Evolutionary conservation across 306 rosid species (phyloP).

Genomic region (Trichosanthes truncata): DNA sequence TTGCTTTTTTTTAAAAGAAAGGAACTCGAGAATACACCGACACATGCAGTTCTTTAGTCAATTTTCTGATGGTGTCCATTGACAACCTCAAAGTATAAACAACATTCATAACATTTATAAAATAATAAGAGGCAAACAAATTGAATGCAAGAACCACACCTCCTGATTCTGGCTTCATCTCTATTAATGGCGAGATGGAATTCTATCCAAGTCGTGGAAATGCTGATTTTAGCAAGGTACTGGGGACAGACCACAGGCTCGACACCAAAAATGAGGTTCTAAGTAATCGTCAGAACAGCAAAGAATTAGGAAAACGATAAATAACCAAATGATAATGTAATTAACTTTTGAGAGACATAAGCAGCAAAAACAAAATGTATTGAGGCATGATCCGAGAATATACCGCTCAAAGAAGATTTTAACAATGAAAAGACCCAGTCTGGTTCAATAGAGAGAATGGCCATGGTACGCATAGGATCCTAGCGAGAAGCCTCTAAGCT

Average conservation of each 20-base stretch:
- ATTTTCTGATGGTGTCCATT: too few species aligned
- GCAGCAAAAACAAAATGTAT: neutral
- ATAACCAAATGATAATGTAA: neutral
- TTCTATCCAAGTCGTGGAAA: neutral
- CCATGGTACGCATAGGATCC: constrained; percentile 36
- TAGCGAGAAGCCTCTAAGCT: constrained; percentile 32
- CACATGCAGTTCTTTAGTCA: too few species aligned
- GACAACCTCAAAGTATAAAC: too few species aligned
- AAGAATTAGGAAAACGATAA: neutral
- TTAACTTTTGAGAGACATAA: neutral
- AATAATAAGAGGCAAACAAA: neutral
- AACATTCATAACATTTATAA: too few species aligned
- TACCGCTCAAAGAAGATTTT: constrained; percentile 54
- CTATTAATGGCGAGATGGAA: neutral
- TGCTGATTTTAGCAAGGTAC: neutral
- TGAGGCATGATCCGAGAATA: neutral
- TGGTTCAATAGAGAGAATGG: constrained; percentile 49
- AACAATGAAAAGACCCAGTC: constrained; percentile 60
- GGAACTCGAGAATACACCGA: too few species aligned
- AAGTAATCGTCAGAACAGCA: neutral
- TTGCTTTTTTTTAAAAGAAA: too few species aligned
- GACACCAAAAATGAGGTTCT: neutral
- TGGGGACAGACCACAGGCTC: neutral
- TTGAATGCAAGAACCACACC: neutral
- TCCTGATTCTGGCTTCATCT: neutral